Base-by-base conservation (phyloP, 2,329 filamentous ascomycete species). In the Ascochyta viciae-villosae region DNA sequence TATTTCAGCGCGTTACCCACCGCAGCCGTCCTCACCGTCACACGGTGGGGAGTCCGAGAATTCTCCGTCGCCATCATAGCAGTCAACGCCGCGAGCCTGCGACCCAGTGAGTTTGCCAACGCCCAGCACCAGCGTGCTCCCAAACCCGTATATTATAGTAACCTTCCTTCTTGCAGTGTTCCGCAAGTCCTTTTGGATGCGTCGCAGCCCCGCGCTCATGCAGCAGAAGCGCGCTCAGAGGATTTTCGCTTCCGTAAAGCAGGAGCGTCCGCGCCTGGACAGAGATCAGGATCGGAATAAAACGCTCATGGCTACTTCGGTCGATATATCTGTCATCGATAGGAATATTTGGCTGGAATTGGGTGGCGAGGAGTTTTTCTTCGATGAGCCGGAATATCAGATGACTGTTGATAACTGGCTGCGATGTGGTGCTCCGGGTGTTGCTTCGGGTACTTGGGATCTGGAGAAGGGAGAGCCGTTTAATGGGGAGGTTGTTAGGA, bases 1-100 rank as follows among this genome's bases (percentile, higher is more conserved):
- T 57, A 54, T 0, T 44, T 62, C 10, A 60, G 57, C 19, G 57
- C 57, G 1, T 51, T 62, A 1, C 60, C 54, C 4, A 48, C 58
- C 23, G 52, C 58, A 6, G 56, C 43, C 10, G 48, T 60, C n/a
- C 54, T 59, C 24, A 54, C 51, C 13, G 58, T 62, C 26, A 57
- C 60, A 1, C 60, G 60, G 3, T 62, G 60, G 57, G 57, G 57
- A 10, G 42, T 59, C 6, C 57, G 60, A 13, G 57, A 62, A 26
- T 57, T 58, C n/a, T 47, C 48, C 33, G 54, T 60, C n/a, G 54
- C 51, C 3, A 41, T 62, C 22, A 38, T 62, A 2, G 60, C 60
- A 1, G 60, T 62, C 37, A 62, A 62, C 31, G 45, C 51, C 1
- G 57, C 57, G 19, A 50, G 47, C 15, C 45, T 62, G 1, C 48